Percentiles rank a stretch among this genome's conserved stretches.
phyloP scores from a whole-genome alignment of 352 stramenopile species.

The Phytophthora sp. region DNA sequence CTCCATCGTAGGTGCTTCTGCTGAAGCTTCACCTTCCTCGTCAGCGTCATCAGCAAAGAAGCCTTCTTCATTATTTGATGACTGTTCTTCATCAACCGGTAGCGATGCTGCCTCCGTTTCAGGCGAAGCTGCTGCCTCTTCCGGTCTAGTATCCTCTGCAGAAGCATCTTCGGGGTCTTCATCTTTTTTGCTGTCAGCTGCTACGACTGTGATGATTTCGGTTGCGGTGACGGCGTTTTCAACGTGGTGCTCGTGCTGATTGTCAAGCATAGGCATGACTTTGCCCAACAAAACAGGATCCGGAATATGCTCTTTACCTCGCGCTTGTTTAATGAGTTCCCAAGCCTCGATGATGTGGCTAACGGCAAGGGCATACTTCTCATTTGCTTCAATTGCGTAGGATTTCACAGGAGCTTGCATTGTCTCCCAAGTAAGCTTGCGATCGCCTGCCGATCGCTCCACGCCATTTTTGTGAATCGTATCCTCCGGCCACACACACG shows the following conservation, averaged over 20 bases:
- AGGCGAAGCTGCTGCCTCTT: neutral
- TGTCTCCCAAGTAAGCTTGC: slow-evolving; percentile 68
- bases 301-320: neutral
- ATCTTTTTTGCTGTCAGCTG: slow-evolving; percentile 6
- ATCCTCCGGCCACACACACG: slow-evolving; percentile 67
- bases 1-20: neutral
- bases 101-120: neutral
- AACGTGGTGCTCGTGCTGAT: slow-evolving; percentile 4
- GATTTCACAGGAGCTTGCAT: slow-evolving; percentile 64
- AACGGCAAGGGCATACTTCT: slow-evolving; percentile 52
- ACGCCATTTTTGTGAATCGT: slow-evolving; percentile 34
- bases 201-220: slow-evolving; percentile 16
- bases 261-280: slow-evolving; percentile 7
- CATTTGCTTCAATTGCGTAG: slow-evolving; percentile 67
- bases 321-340: slow-evolving; percentile 13
- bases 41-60: neutral
- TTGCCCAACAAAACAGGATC: slow-evolving; percentile 20
- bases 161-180: neutral
- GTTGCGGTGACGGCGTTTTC: slow-evolving; percentile 25
- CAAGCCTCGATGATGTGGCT: slow-evolving; percentile 26
- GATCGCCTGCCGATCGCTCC: slow-evolving; percentile 33
- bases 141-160: slow-evolving; percentile 1
- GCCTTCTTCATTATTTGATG: slow-evolving; percentile 4
- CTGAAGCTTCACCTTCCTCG: neutral
- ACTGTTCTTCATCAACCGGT: neutral